phyloP scores from a whole-genome alignment of 1,139 yeast species.

The Starmera stellimalicola region DNA sequence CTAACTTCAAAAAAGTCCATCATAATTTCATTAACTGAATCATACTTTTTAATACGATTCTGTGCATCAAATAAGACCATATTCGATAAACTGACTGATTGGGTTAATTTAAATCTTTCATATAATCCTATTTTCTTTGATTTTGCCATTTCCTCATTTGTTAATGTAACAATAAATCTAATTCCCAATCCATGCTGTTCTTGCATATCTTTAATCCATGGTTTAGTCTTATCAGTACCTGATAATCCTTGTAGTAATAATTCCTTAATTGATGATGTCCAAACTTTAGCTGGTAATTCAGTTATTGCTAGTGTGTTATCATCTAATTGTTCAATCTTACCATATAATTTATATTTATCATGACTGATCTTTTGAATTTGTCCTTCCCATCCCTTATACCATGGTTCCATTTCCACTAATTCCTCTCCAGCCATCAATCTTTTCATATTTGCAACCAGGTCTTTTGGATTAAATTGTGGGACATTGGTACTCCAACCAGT shows the following conservation, averaged over 20 bases:
- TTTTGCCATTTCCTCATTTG: conserved; percentile 76
- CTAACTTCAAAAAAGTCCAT: conserved; percentile 80
- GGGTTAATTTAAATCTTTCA: conserved; percentile 71
- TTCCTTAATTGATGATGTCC: conserved; percentile 90
- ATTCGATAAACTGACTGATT: conserved; percentile 63
- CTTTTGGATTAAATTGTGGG: conserved; percentile 84
- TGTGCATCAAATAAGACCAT: conserved; percentile 97
- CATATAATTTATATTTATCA: conserved; percentile 68
- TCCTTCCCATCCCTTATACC: conserved; percentile 97
- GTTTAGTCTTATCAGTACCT: conserved; percentile 59
- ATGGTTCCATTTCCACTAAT: conserved; percentile 70
- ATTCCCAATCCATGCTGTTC: conserved; percentile 86
- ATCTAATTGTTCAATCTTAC: conserved; percentile 74
- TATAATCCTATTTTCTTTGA: conserved; percentile 65
- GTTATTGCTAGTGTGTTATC: conserved; percentile 78
- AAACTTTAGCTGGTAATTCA: conserved; percentile 85
- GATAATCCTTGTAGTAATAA: conserved; percentile 63
- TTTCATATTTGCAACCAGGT: conserved; percentile 65
- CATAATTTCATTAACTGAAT: conserved; percentile 65
- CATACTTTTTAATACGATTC: conserved; percentile 81
- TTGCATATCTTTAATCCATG: conserved; percentile 93
- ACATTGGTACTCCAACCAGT: conserved; percentile 98
- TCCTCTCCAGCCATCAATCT: conserved; percentile 69
- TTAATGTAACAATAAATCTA: conserved; percentile 66
- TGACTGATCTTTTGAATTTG: conserved; percentile 51